Percentiles rank a stretch among this genome's conserved stretches.
These are phyloP conservation scores for Fomitopsis pulvina DNA, from an alignment of 768 basidiomycete species.

Conservation along the genomic window DNA sequence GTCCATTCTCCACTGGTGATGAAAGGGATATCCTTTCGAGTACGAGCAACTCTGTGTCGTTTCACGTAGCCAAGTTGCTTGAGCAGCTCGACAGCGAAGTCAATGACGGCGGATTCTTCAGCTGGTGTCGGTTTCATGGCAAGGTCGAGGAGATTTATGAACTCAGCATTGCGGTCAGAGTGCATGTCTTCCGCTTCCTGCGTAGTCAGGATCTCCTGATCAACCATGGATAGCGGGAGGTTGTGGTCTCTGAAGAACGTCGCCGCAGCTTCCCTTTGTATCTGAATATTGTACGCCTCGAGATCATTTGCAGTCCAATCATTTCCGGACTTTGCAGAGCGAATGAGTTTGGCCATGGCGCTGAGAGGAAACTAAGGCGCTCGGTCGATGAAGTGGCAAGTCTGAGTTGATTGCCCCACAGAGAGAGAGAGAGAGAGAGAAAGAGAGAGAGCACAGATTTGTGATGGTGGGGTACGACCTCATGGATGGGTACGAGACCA, in stretches of 20 bases:
- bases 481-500: no score
- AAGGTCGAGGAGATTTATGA: slow-evolving; percentile 11
- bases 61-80: slow-evolving; percentile 9
- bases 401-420: no score
- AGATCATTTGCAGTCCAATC: slow-evolving; percentile 2
- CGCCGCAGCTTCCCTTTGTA: slow-evolving; percentile 1
- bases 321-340: slow-evolving; percentile 4
- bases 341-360: slow-evolving; percentile 6
- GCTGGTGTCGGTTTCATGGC: slow-evolving; percentile 5
- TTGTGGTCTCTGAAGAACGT: slow-evolving; percentile 7
- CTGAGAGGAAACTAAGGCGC: no score
- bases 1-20: slow-evolving; percentile 8
- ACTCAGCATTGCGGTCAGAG: slow-evolving; percentile 3
- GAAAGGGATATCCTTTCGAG: slow-evolving; percentile 4
- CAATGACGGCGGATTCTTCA: slow-evolving; percentile 10
- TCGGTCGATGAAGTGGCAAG: no score
- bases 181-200: slow-evolving; percentile 2
- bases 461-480: no score
- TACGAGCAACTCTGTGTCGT: slow-evolving; percentile 5
- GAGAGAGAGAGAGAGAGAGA: no score
- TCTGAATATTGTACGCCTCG: slow-evolving; percentile 4
- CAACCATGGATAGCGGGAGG: slow-evolving; percentile 2
- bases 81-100: slow-evolving; percentile 13
- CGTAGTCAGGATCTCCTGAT: slow-evolving; percentile 7
- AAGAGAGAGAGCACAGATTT: no score